A percentile compares a stretch with the other conserved stretches of the same genome.
Conservation (phyloP, 768 basidiomycete species). For the Suillus clintonianus region DNA sequence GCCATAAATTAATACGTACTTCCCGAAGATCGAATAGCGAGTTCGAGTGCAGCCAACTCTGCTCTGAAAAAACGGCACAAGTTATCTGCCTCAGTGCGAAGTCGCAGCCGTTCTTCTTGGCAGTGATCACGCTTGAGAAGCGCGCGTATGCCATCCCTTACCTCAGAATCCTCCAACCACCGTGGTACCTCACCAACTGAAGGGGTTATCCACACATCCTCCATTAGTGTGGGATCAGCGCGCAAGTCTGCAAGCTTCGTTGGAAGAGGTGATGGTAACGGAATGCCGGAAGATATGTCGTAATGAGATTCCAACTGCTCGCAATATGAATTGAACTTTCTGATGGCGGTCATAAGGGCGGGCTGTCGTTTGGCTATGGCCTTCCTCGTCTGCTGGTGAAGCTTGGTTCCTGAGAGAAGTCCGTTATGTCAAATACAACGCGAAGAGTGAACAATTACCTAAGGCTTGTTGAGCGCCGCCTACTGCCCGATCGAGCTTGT, state of each 20-base stretch:
- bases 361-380: constrained; percentile 30
- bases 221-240: constrained; percentile 28
- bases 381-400: constrained; percentile 31
- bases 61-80: constrained; percentile 35
- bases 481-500: constrained; percentile 36
- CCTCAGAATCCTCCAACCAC: constrained; percentile 37
- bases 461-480: constrained; percentile 28
- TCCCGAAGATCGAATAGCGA: too few relatives aligned
- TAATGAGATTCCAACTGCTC: constrained; percentile 18
- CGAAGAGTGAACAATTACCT: background rate
- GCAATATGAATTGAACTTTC: constrained; percentile 33
- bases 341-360: constrained; percentile 21
- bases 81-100: constrained; percentile 34
- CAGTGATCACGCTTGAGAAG: constrained; percentile 32
- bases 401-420: constrained; percentile 26
- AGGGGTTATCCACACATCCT: constrained; percentile 38
- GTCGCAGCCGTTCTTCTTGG: constrained; percentile 27
- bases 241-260: constrained; percentile 24
- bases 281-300: constrained; percentile 26
- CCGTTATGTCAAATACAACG: background rate
- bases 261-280: constrained; percentile 34
- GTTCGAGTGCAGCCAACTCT: constrained; percentile 30
- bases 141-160: constrained; percentile 32
- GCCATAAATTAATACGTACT: too few relatives aligned
- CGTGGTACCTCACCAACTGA: constrained; percentile 13